phyloP scores from a whole-genome alignment of 352 stramenopile species.

The Phytopythium oedochilum region DNA sequence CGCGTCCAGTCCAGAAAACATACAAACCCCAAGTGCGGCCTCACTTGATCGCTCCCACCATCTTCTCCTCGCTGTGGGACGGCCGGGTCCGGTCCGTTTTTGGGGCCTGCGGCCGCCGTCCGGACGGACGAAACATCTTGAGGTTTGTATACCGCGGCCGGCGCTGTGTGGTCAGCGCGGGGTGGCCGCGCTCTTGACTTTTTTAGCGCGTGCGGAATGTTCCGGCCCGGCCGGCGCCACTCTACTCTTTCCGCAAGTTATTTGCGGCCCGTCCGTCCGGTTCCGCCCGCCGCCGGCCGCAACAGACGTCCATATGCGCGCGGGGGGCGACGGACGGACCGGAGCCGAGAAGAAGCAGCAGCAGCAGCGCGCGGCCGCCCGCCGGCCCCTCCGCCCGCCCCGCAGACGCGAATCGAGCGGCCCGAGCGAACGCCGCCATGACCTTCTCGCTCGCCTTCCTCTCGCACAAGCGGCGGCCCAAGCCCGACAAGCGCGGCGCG shows the following conservation, averaged over 20 bases:
- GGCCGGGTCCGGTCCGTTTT: no score
- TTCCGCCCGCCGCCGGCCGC: neutral
- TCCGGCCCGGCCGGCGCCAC: neutral
- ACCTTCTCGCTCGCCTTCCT: conserved; percentile 3
- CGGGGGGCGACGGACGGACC: neutral
- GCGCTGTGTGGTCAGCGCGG: conserved; percentile 1
- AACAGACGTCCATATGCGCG: conserved; percentile 1
- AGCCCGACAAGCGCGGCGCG: neutral
- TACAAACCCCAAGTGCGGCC: neutral
- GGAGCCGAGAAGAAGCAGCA: neutral
- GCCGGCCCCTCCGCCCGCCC: no score
- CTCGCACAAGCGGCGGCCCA: neutral
- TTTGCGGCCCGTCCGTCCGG: neutral
- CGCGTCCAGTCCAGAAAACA: conserved; percentile 1
- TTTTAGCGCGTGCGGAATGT: neutral
- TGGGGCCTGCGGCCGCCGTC: no score
- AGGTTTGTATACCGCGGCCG: neutral
- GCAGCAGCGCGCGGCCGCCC: no score
- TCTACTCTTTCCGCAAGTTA: neutral
- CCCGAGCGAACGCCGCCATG: neutral
- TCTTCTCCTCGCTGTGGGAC: no score
- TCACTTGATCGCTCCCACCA: neutral
- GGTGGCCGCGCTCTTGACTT: conserved; percentile 2
- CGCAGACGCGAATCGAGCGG: conserved; percentile 3
- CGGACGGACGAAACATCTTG: neutral